Base-by-base conservation (phyloP, 306 rosid species). In the Psophocarpus tetragonolobus region DNA sequence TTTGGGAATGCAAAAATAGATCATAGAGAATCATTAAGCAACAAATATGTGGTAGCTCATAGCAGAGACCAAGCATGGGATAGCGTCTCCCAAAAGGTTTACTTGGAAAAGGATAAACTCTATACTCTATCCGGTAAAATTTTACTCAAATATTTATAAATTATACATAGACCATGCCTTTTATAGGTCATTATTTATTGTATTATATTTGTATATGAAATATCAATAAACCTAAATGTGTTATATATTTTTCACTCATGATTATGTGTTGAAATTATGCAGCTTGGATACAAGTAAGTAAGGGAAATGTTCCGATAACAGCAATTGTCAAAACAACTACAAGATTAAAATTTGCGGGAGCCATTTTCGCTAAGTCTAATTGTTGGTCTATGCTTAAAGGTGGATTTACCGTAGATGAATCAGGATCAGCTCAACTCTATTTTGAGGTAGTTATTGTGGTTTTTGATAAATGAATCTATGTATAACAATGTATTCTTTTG, bases 341-440 rank as follows among this genome's bases (percentile, higher is more conserved):
- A 0, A 88, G 86, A 36, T 78, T 38, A 15, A 80, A 73, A 39
- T 65, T 83, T 58, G 85, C 80, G 20, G 97, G 90, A 77, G 54
- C 81, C 8, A 26, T 82, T 54, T 12, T 74, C 23, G 97, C 91
- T 2, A 73, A 90, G 75, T 58, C 85, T 14, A 85, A 75, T 8
- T 93, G 97, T 33, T 91, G 97, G 98, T 90, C 97, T 61, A 86
- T 93, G 93, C 89, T 93, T 35, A 94, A 94, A 84, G 97, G 96
- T 78, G 98, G 97, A 62, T 51, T 91, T 47, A 67, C 81, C 3
- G 89, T 75, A 0, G 60, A 85, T 53, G 80, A 80, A 36, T 80
- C 97, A 3, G 88, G 86, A 33, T 48, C 81, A 1, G 92, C 89
- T 1, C 72, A 85, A 11, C 93, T 93, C 32, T 90, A 81, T 78